A percentile compares a stretch with the other conserved stretches of the same genome.
These are phyloP conservation scores for Diplocarpon rosae DNA, from an alignment of 2,329 filamentous ascomycete species.

Conservation along the genomic window DNA sequence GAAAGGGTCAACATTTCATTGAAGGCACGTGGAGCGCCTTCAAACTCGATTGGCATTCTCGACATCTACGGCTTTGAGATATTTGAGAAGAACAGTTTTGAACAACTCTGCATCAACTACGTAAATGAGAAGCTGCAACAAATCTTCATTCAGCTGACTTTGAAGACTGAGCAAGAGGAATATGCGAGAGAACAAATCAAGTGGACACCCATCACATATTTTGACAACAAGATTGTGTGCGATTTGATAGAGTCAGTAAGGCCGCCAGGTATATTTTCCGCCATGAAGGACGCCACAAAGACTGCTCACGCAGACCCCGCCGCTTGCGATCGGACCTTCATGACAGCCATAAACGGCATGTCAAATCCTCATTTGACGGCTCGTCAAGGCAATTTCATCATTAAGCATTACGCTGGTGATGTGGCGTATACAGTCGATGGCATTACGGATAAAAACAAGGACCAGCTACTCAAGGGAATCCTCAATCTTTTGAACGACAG, in stretches of 20 bases:
- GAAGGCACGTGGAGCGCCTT: conserved; percentile 61
- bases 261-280: conserved; percentile 87
- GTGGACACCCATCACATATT: conserved; percentile 99
- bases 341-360: conserved; percentile 83
- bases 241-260: conserved; percentile 88
- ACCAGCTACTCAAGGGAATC: conserved; percentile 88
- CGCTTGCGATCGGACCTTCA: conserved; percentile 91
- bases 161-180: conserved; percentile 96
- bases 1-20: conserved; percentile 82
- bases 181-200: conserved; percentile 93
- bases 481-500: conserved; percentile 78
- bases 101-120: conserved; percentile 99
- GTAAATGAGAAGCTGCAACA: conserved; percentile 99
- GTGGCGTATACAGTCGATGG: conserved; percentile 89
- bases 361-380: conserved; percentile 85
- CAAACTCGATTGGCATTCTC: conserved; percentile 87
- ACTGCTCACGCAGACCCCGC: conserved; percentile 94
- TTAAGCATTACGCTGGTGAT: conserved; percentile 98
- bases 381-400: conserved; percentile 90
- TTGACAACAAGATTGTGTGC: conserved; percentile 98
- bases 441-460: conserved; percentile 99
- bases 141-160: conserved; percentile 94
- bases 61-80: conserved; percentile 99
- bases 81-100: conserved; percentile 97
- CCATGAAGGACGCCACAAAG: conserved; percentile 93